phyloP scores from a whole-genome alignment of 257 asterid species.

The Solanum pimpinellifolium region DNA sequence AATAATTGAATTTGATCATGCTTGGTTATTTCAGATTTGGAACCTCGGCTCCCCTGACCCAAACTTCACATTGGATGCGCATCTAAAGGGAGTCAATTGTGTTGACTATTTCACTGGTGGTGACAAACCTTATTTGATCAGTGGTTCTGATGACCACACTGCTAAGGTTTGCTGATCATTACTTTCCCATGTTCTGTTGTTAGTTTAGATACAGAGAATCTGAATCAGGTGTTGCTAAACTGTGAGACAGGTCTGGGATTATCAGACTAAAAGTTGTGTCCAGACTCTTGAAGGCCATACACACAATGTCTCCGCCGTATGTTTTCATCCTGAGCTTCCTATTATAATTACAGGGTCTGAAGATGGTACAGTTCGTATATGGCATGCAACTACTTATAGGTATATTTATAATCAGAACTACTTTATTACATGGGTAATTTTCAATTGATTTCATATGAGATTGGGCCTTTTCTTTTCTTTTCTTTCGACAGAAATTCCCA shows the following conservation, averaged over 20 bases:
- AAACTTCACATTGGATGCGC: slow-evolving; percentile 96
- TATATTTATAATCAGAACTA: slow-evolving; percentile 8
- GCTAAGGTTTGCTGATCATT: slow-evolving; percentile 60
- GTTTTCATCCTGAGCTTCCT: slow-evolving; percentile 99
- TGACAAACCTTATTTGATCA: slow-evolving; percentile 84
- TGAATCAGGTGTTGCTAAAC: slow-evolving; percentile 1
- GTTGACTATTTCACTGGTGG: slow-evolving; percentile 98
- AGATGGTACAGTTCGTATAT: slow-evolving; percentile 98
- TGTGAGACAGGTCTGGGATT: slow-evolving; percentile 86
- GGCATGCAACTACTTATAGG: slow-evolving; percentile 99
- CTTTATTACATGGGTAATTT: neutral
- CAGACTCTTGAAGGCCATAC: slow-evolving; percentile 98
- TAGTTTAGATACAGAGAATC: neutral
- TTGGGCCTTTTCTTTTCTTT: too few species aligned
- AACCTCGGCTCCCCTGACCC: slow-evolving; percentile 99
- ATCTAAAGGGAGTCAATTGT: slow-evolving; percentile 91
- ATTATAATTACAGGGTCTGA: slow-evolving; percentile 97
- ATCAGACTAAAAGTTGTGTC: slow-evolving; percentile 96
- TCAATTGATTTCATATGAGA: neutral
- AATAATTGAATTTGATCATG: neutral
- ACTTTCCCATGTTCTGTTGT: slow-evolving; percentile 6
- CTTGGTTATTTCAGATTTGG: slow-evolving; percentile 62
- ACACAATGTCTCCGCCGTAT: slow-evolving; percentile 96
- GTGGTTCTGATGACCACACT: slow-evolving; percentile 99
- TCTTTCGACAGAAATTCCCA: too few species aligned